Evolutionary conservation across 108 stramenopile species (phyloP).

Genomic region (Nannochloropsis gaditana): DNA sequence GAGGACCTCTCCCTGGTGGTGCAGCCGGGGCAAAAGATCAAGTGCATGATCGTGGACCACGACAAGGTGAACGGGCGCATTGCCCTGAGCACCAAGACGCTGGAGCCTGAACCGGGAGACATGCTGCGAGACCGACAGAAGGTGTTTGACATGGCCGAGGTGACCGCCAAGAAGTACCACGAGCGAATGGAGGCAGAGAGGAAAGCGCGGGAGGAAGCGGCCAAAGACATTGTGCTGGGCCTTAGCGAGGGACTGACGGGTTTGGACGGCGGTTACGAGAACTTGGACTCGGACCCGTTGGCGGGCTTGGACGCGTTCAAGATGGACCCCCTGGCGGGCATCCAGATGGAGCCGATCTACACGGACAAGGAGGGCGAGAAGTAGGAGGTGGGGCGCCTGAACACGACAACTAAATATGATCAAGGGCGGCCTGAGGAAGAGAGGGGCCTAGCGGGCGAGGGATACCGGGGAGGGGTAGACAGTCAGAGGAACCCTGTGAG

Average conservation of each 20-base stretch:
- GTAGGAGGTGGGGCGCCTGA: background rate
- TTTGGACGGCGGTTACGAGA: slow-evolving; percentile 20
- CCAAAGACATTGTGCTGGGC: slow-evolving; percentile 84
- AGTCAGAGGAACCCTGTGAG: too few relatives aligned
- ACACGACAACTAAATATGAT: too few relatives aligned
- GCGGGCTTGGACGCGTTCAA: slow-evolving; percentile 29
- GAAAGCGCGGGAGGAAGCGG: slow-evolving; percentile 79
- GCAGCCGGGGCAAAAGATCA: slow-evolving; percentile 39
- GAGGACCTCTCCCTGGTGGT: slow-evolving; percentile 75
- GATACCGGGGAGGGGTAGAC: too few relatives aligned
- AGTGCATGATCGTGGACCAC: slow-evolving; percentile 97
- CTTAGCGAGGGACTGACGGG: slow-evolving; percentile 70
- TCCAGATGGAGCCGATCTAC: slow-evolving; percentile 19
- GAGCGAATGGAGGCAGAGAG: slow-evolving; percentile 84
- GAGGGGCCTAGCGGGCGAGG: too few relatives aligned
- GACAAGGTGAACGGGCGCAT: slow-evolving; percentile 90
- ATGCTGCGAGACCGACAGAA: slow-evolving; percentile 79
- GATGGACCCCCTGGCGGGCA: slow-evolving; percentile 5
- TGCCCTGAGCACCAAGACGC: slow-evolving; percentile 88
- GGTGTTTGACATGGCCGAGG: slow-evolving; percentile 80
- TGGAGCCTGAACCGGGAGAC: slow-evolving; percentile 92
- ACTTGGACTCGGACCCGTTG: slow-evolving; percentile 46
- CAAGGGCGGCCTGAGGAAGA: too few relatives aligned
- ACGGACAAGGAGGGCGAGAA: background rate
- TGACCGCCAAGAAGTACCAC: slow-evolving; percentile 74